Percentiles rank a stretch among this genome's conserved stretches.
Conservation (phyloP, 2,329 filamentous ascomycete genomes). For the Verticillium isaacii region DNA sequence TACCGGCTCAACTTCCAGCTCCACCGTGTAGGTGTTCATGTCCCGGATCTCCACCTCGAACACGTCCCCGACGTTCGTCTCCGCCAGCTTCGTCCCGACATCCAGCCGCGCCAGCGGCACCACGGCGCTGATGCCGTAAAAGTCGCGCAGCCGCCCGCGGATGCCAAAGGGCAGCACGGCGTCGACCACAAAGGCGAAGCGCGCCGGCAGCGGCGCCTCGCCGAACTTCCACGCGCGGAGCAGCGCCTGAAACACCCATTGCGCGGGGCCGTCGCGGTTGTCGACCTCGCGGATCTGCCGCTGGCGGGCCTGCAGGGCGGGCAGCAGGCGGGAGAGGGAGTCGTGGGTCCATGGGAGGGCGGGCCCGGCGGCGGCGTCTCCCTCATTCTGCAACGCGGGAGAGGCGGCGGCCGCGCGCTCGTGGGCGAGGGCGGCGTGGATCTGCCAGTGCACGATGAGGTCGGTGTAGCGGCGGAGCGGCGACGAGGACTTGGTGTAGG, state of each 20-base stretch:
- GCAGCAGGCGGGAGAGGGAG: conserved; percentile 39
- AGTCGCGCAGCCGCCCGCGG: conserved; percentile 37
- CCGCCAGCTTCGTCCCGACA: conserved; percentile 29
- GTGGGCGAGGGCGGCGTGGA: conserved; percentile 51
- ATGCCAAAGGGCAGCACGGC: conserved; percentile 28
- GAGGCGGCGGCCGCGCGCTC: conserved; percentile 29
- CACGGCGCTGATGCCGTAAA: conserved; percentile 41
- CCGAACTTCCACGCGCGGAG: conserved; percentile 54
- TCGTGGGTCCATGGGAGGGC: conserved; percentile 42
- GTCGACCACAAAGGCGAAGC: conserved; percentile 43
- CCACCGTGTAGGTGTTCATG: conserved; percentile 37
- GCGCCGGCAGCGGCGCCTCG: conserved; percentile 40
- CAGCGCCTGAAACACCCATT: conserved; percentile 57
- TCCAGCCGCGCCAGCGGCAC: conserved; percentile 34
- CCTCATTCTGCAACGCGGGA: conserved; percentile 16
- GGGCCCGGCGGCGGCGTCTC: conserved; percentile 18
- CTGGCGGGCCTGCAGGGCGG: conserved; percentile 48
- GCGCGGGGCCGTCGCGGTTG: conserved; percentile 35
- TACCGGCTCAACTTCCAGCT: conserved; percentile 5
- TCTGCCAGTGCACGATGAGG: conserved; percentile 62
- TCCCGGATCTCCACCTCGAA: conserved; percentile 51
- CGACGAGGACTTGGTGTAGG: conserved; percentile 60
- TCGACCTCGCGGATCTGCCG: conserved; percentile 40
- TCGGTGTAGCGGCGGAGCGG: conserved; percentile 63
- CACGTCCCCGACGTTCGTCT: conserved; percentile 45